Percentiles rank a stretch among this genome's conserved stretches.
phyloP scores from a whole-genome alignment of 495 filamentous ascomycete genomes.

The Cercophora scortea region DNA sequence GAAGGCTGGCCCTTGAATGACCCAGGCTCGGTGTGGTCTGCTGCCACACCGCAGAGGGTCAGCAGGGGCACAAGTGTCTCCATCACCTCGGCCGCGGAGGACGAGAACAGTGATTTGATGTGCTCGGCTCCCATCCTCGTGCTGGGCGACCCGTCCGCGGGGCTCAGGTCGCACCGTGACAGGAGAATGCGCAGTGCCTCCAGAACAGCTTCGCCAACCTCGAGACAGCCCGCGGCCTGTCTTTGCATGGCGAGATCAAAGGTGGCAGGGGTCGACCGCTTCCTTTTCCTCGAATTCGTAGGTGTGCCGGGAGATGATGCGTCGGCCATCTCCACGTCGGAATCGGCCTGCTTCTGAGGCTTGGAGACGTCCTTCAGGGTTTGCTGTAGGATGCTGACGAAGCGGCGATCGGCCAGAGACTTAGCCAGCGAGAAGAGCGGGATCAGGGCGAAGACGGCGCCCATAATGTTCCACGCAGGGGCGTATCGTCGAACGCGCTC shows the following conservation, averaged over 20 bases:
- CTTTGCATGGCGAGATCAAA: conserved; percentile 26
- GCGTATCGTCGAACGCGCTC: conserved; percentile 39
- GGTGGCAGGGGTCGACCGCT: conserved; percentile 16
- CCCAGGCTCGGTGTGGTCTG: conserved; percentile 11
- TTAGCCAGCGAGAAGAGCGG: conserved; percentile 37
- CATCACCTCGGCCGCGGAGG: conserved; percentile 29
- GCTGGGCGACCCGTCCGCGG: conserved; percentile 11
- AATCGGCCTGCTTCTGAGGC: conserved; percentile 11
- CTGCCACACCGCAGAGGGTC: conserved; percentile 25
- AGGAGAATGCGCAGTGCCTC: conserved; percentile 28
- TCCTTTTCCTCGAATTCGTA: conserved; percentile 28
- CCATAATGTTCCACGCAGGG: conserved; percentile 34
- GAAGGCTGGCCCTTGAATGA: conserved; percentile 17
- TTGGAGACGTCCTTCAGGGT: conserved; percentile 33
- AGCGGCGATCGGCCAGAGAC: conserved; percentile 35
- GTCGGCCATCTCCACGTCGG: conserved; percentile 23
- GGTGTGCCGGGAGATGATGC: conserved; percentile 1
- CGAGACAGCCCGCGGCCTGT: conserved; percentile 22
- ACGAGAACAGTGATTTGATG: conserved; percentile 40
- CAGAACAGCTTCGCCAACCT: conserved; percentile 32
- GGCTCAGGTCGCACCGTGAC: conserved; percentile 13
- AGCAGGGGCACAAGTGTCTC: conserved; percentile 29
- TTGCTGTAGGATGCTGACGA: conserved; percentile 32
- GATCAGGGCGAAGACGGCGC: conserved; percentile 31
- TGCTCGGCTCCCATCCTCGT: conserved; percentile 36